Evolutionary conservation across 768 basidiomycete species (phyloP).

Genomic region (Boletus rubropictus): DNA sequence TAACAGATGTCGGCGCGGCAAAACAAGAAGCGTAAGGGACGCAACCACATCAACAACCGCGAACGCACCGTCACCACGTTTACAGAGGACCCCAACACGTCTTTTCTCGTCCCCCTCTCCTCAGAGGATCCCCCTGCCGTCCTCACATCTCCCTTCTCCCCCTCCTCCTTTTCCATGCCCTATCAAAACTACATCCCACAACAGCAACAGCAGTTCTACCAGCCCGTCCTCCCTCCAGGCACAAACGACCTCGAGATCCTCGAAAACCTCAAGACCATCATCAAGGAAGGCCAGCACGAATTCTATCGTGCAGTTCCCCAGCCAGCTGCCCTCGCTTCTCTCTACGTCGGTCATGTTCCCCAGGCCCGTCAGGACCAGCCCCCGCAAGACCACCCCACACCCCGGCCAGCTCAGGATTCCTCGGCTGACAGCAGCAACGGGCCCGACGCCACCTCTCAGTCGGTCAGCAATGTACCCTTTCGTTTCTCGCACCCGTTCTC

Average conservation of each 20-base stretch:
- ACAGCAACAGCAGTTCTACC: conserved; percentile 26
- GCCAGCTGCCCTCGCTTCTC: conserved; percentile 55
- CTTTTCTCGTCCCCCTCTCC: conserved; percentile 45
- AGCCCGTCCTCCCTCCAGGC: conserved; percentile 42
- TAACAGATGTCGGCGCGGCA: conserved; percentile 49
- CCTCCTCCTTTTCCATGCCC: conserved; percentile 36
- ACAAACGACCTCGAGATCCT: conserved; percentile 67
- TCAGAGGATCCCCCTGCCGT: conserved; percentile 44
- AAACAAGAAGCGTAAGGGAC: conserved; percentile 60
- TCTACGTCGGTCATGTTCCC: conserved; percentile 54
- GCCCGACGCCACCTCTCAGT: not conserved
- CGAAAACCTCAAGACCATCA: conserved; percentile 67
- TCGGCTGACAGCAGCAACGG: conserved; percentile 9
- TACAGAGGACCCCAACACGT: conserved; percentile 52
- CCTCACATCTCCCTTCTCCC: conserved; percentile 37
- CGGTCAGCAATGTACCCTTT: conserved; percentile 34
- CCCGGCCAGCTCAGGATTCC: conserved; percentile 9
- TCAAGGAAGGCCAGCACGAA: conserved; percentile 69
- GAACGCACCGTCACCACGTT: conserved; percentile 67
- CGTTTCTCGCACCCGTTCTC: conserved; percentile 4
- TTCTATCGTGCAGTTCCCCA: conserved; percentile 62
- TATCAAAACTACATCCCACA: conserved; percentile 33
- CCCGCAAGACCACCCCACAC: conserved; percentile 16
- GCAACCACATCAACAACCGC: conserved; percentile 47
- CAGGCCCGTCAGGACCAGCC: conserved; percentile 34